Percentiles rank a stretch among this genome's conserved stretches.
These are phyloP conservation scores for Pedinophyceae sp. DNA, from an alignment of 139 green algal genomes.

Conservation along the genomic window DNA sequence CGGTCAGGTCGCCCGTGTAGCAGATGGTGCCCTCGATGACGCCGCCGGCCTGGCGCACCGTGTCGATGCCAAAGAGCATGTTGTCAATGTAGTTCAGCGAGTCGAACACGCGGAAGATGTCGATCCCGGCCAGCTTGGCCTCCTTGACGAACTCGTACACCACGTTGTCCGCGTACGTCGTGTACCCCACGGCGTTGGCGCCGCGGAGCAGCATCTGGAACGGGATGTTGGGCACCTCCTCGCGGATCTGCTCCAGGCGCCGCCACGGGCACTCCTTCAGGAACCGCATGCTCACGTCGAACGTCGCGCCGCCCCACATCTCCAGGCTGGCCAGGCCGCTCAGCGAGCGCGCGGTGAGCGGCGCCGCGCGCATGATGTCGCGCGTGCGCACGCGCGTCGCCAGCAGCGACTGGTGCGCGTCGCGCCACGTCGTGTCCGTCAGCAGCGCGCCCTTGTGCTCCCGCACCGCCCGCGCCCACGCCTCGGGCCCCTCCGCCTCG, in stretches of 20 bases:
- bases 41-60: constrained; percentile 45
- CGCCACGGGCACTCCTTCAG: constrained; percentile 69
- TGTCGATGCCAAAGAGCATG: constrained; percentile 77
- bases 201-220: constrained; percentile 92
- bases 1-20: constrained; percentile 28
- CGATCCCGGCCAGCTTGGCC: constrained; percentile 42
- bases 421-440: constrained; percentile 83
- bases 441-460: constrained; percentile 72
- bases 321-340: constrained; percentile 52
- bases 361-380: constrained; percentile 66
- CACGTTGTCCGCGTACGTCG: constrained; percentile 75
- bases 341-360: constrained; percentile 33
- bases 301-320: constrained; percentile 88
- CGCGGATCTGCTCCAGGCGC: constrained; percentile 67
- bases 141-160: constrained; percentile 58
- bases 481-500: constrained; percentile 51
- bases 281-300: constrained; percentile 70
- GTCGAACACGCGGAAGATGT: constrained; percentile 69
- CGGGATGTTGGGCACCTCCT: constrained; percentile 75
- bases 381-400: constrained; percentile 71
- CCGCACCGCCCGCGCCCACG: constrained; percentile 63
- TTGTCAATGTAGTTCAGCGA: constrained; percentile 76
- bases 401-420: constrained; percentile 81
- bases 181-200: constrained; percentile 83
- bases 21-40: constrained; percentile 77